These are phyloP conservation scores for Macadamia integrifolia DNA, from an alignment of 164 flowering plant species.

Conservation along the genomic window DNA sequence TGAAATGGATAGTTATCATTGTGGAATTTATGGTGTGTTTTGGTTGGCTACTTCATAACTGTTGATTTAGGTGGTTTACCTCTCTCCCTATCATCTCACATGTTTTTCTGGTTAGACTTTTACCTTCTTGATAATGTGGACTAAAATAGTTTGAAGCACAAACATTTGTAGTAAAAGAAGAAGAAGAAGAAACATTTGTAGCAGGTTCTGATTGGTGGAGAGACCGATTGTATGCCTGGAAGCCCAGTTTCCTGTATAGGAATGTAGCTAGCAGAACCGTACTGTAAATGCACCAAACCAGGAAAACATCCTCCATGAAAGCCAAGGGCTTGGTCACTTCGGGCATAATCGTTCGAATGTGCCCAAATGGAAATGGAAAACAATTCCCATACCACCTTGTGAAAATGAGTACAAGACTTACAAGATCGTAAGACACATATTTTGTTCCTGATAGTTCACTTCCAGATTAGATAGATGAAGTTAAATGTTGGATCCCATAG, in stretches of 20 bases:
- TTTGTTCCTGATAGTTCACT: slow-evolving; percentile 28
- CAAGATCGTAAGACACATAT: too few relatives aligned
- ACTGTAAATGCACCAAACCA: too few relatives aligned
- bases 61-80: slow-evolving; percentile 11
- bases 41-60: background rate
- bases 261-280: background rate
- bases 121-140: background rate
- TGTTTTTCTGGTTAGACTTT: background rate
- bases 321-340: too few relatives aligned
- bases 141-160: background rate
- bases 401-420: too few relatives aligned
- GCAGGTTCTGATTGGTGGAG: background rate
- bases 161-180: background rate
- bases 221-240: background rate
- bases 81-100: background rate
- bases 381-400: too few relatives aligned
- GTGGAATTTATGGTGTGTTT: background rate
- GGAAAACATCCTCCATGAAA: too few relatives aligned
- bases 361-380: too few relatives aligned
- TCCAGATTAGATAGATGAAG: slow-evolving; percentile 38
- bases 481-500: slow-evolving; percentile 55
- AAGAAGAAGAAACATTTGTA: background rate
- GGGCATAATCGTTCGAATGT: too few relatives aligned
- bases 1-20: background rate
- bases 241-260: slow-evolving; percentile 10